phyloP scores from a whole-genome alignment of 306 rosid species.

The Sicyos edulis region DNA sequence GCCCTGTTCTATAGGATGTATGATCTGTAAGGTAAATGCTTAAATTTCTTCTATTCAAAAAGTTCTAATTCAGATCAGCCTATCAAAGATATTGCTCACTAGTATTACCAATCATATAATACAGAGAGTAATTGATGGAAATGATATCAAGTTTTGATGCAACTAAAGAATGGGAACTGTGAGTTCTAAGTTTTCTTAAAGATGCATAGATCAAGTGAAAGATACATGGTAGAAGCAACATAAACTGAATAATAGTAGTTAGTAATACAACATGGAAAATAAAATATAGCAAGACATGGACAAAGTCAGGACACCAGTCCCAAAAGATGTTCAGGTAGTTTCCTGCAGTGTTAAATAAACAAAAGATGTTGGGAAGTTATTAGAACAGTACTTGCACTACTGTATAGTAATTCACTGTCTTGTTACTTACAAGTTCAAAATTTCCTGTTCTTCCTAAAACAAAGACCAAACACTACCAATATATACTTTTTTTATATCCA shows the following conservation, averaged over 20 bases:
- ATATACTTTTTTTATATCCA: background rate
- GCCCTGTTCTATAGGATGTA: background rate
- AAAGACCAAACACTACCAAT: constrained; percentile 3
- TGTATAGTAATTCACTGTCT: background rate
- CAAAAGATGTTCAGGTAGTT: constrained; percentile 15
- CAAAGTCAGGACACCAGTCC: background rate
- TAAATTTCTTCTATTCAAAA: background rate
- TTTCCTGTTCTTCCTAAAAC: constrained; percentile 1
- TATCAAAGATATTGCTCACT: background rate
- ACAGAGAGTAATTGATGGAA: background rate
- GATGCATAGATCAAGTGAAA: background rate
- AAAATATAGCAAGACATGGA: background rate
- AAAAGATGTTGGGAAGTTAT: constrained; percentile 13
- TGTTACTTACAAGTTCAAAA: constrained; percentile 8
- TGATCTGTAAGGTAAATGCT: background rate
- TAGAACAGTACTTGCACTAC: background rate
- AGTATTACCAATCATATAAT: too few relatives aligned
- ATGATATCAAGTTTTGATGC: background rate
- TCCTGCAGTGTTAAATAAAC: constrained; percentile 15
- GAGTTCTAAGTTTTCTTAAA: background rate
- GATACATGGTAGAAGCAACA: background rate
- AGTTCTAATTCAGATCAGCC: background rate
- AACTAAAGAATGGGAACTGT: background rate
- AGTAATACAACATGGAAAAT: background rate
- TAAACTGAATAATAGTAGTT: background rate